These are phyloP conservation scores for Aureobasidium sp. DNA, from an alignment of 2,329 filamentous ascomycete species.

Conservation along the genomic window DNA sequence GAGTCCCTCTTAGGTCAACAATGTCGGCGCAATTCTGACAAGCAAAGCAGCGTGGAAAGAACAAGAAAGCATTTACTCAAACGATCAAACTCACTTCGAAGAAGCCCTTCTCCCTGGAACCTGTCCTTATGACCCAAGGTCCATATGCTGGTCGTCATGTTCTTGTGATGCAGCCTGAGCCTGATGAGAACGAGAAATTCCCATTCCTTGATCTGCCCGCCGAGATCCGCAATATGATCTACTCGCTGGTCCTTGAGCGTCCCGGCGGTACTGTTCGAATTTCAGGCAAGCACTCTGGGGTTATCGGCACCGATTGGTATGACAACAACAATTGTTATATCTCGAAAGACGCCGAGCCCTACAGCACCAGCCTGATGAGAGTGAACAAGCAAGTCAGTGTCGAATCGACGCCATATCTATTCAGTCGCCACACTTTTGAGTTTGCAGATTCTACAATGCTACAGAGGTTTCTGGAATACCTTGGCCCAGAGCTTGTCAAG, in stretches of 20 bases:
- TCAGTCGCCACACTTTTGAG: background rate
- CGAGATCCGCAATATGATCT: slow-evolving; percentile 21
- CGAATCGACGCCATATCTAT: background rate
- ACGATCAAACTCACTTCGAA: background rate
- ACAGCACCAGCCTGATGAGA: background rate
- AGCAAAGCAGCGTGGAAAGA: background rate
- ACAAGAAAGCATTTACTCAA: background rate
- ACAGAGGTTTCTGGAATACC: background rate
- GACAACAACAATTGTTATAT: too few species aligned
- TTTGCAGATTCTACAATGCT: slow-evolving; percentile 3
- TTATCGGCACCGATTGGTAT: background rate
- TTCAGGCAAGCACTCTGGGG: background rate
- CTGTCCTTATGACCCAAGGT: slow-evolving; percentile 16
- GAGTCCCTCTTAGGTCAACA: background rate
- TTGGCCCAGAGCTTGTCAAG: background rate
- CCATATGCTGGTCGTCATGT: slow-evolving; percentile 16
- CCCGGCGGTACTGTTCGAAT: background rate
- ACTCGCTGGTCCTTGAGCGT: slow-evolving; percentile 13
- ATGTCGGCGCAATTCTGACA: background rate
- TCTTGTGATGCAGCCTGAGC: slow-evolving; percentile 18
- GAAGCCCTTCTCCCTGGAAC: slow-evolving; percentile 5
- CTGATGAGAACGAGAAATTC: slow-evolving; percentile 1
- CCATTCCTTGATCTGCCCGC: slow-evolving; percentile 18
- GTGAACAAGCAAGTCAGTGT: background rate
- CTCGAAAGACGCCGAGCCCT: background rate